Base-by-base conservation (phyloP, 768 basidiomycete genomes). In the Boletus rex-veris region DNA sequence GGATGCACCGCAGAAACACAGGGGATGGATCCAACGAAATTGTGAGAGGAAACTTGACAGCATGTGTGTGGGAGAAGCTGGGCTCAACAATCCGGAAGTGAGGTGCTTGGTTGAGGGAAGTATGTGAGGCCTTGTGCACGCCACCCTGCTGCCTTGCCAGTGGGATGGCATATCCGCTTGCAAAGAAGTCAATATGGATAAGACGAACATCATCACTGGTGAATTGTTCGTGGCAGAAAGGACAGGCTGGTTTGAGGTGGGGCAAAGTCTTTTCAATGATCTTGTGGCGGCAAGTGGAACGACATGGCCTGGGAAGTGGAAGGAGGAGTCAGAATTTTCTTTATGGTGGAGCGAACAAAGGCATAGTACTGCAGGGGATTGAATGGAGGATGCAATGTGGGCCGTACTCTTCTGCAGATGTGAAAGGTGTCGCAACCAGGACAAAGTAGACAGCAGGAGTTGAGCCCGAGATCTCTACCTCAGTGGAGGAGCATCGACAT, bases 191-290 rank as follows among this genome's bases (percentile, higher is more conserved):
- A 64, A 88, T 82, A 57, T 88, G 89, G 70, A 92, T 86, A 65
- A 88, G 73, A 65, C 89, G 88, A 64, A 85, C 75, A 60, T 77
- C 74, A 69, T 86, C 83, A 68, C 72, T 70, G 54, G 80, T 77
- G 71, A 91, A 92, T 14, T 76, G 71, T 73, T 88, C 87, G 65
- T 90, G 86, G 73, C 90, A 92, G 75, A 90, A 90, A 60, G 90
- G 90, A 75, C 90, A 92, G 72, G 74, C 81, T 53, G 90, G 88
- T n/a, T 79, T 63, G 61, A 81, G 79, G 60, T 86, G 80, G 26
- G 85, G 74, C 35, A 85, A 71, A 43, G 86, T 87, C 79, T 90
- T 91, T 77, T 91, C 86, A 70, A 86, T 79, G 64, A 92, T 90
- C 71, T 78, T 85, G 67, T 80, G 82, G 78, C 86, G 86, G 75